Base-by-base conservation (phyloP, 1,284 basidiomycete genomes). In the Rhizoctonia solani region DNA sequence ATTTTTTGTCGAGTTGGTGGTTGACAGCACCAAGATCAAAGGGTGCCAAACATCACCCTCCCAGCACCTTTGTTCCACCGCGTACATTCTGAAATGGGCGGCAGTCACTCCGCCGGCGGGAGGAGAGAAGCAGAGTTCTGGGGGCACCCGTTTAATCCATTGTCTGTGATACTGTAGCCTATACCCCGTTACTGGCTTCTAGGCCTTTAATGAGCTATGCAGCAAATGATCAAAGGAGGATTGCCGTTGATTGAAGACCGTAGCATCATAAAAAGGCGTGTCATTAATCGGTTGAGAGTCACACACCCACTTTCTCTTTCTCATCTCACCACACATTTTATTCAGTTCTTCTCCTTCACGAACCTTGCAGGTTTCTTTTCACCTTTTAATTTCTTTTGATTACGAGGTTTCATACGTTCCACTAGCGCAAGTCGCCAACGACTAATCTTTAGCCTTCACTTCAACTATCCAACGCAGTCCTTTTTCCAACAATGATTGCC, bases 401-500 rank as follows among this genome's bases (percentile, higher is more conserved):
- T 27, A 30, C 46, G 59, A 65, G 59, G 41, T 27, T 29, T 42
- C 39, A 6, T 11, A 16, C 46, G 29, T 47, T 59, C 32, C 16
- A 50, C 59, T 30, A 16, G 59, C 59, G 59, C 59, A 30, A 65
- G 59, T 32, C 59, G 59, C 59, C 39, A 19, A 53, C 49, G 25
- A 53, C 44, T 37, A 42, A 47, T 65, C 34, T n/a, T 52, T 63
- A 30, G 30, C 47, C 23, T 53, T 52, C 21, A 11, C 25, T 37
- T 65, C 27, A 61, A 44, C 21, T 49, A 30, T 46, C n/a, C 19
- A 34, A 6, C 37, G 44, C 49, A 8, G 39, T 61, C 58, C 19
- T 21, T 50, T 25, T 14, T 29, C 34, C 58, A 75, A 82, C 70
- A 73, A 90, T 89, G 87, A 86, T 91, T 73, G 79, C 85, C 69